Evolutionary conservation across 2,329 filamentous ascomycete species (phyloP), one percentile per base, ranked within the genome.

Genomic region (Paecilomyces variotii): DNA sequence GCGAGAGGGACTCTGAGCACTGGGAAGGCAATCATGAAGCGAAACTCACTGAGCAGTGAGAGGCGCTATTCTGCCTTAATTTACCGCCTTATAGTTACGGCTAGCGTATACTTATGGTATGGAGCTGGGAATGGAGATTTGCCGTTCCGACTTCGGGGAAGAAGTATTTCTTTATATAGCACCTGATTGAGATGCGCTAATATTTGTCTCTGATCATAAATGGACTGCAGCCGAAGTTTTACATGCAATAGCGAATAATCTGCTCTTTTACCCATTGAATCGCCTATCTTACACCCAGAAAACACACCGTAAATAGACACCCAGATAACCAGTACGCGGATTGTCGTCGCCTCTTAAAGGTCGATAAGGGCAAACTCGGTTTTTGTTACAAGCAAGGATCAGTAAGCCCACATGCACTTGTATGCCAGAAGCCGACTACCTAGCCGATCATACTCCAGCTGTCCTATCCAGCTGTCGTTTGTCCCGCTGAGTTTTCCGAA

Each of bases 391-490:
- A 52, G 50, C 50, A 52, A 28, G 11, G 7, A 35, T 62, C 62
- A 85, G 74, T 82, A 84, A 60, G 80, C 77, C 82, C 82, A 86
- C 79, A 85, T 83, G 67, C 81, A 82, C 80, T 95, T 96, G 75
- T 94, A 90, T 64, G 91, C 90, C 71, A 99, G 77, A 60, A 93
- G 82, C 68, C 94, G 84, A 60, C 86, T 83, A 2, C 92, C 93
- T 57, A 97, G 72, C 60, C 90, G 84, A 77, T 97, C 91, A 75
- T 93, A 97, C 79, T 97, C 93, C 67, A 88, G 81, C 53, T 85
- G 84, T 12, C 87, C 88, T 69, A 97, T 90, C 94, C 94, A 99
- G 68, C 89, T 94, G 73, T 99, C 94, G 75, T 97, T 97, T 14
- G 91, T 92, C 53, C 79, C 79, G 60, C 87, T 84, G 65, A 97